Evolutionary conservation across 1,284 basidiomycete species (phyloP).

Genomic region (Flammula alnicola): DNA sequence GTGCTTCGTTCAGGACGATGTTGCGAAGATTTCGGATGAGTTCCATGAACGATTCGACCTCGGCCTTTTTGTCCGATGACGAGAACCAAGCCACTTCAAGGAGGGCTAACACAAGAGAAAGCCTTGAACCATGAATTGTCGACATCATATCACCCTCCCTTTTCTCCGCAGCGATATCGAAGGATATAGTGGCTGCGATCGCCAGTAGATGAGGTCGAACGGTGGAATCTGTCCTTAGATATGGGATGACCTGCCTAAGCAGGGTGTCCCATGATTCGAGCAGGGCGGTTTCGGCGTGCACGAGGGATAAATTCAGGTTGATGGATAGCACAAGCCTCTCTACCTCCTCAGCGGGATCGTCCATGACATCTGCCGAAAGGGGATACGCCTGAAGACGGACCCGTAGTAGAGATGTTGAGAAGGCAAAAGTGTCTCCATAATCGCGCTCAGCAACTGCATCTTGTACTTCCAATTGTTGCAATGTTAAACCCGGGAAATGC

Average conservation of each 20-base stretch:
- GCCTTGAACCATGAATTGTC: slow-evolving; percentile 76
- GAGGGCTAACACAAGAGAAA: slow-evolving; percentile 76
- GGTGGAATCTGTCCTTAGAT: slow-evolving; percentile 60
- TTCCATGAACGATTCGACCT: slow-evolving; percentile 64
- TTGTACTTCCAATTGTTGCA: slow-evolving; percentile 69
- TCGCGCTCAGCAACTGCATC: slow-evolving; percentile 71
- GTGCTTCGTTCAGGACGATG: slow-evolving; percentile 75
- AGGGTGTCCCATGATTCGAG: slow-evolving; percentile 82
- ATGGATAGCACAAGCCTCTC: slow-evolving; percentile 64
- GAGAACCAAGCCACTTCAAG: slow-evolving; percentile 83
- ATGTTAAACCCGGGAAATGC: slow-evolving; percentile 56
- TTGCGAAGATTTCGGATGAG: slow-evolving; percentile 65
- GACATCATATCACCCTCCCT: slow-evolving; percentile 86
- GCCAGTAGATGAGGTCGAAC: slow-evolving; percentile 62
- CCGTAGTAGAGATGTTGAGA: slow-evolving; percentile 58
- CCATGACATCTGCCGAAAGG: slow-evolving; percentile 42
- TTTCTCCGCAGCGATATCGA: slow-evolving; percentile 69
- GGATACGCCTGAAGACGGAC: slow-evolving; percentile 57
- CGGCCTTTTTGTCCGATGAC: slow-evolving; percentile 56
- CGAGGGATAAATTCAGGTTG: slow-evolving; percentile 85
- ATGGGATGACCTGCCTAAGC: slow-evolving; percentile 67
- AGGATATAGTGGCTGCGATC: slow-evolving; percentile 67
- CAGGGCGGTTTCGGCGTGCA: slow-evolving; percentile 78
- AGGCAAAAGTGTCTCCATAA: slow-evolving; percentile 83
- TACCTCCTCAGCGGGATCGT: slow-evolving; percentile 47